Percentiles rank a stretch among this genome's conserved stretches.
These are phyloP conservation scores for Acanthamoeba culbertsoni DNA, from an alignment of 208 protist genomes.

Conservation along the genomic window DNA sequence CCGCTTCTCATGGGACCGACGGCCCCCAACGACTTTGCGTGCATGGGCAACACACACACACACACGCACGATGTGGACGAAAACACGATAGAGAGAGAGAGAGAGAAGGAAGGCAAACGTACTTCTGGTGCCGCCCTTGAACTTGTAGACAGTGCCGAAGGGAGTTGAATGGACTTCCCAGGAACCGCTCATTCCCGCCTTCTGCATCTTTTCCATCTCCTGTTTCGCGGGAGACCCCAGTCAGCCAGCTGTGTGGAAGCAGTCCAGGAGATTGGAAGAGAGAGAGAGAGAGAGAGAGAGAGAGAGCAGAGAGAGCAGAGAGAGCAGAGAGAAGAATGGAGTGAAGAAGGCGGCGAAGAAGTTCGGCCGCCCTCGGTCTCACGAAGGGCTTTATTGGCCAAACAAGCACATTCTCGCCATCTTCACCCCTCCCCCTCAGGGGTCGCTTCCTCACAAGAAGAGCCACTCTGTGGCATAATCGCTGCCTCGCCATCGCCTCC, in stretches of 20 bases:
- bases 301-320: too few species aligned
- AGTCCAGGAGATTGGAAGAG: too few species aligned
- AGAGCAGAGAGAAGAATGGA: too few species aligned
- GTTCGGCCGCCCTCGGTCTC: too few species aligned
- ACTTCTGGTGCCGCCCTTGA: background rate
- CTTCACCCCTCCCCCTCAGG: too few species aligned
- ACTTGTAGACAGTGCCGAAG: conserved; percentile 11
- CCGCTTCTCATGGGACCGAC: background rate
- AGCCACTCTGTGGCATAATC: background rate
- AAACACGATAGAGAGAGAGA: background rate
- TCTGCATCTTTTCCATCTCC: background rate
- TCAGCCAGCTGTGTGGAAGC: too few species aligned
- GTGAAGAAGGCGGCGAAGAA: too few species aligned
- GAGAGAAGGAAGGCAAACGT: background rate
- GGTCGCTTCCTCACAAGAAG: background rate
- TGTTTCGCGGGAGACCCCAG: background rate
- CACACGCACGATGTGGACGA: background rate
- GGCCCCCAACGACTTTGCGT: too few species aligned
- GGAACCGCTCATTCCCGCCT: background rate
- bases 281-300: too few species aligned
- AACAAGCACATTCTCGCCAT: too few species aligned
- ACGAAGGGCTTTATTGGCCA: too few species aligned
- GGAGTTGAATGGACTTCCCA: background rate
- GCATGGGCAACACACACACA: too few species aligned
- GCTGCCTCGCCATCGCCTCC: background rate